Base-by-base conservation (phyloP, 2,329 filamentous ascomycete species). In the Ophiostoma angusticollis region DNA sequence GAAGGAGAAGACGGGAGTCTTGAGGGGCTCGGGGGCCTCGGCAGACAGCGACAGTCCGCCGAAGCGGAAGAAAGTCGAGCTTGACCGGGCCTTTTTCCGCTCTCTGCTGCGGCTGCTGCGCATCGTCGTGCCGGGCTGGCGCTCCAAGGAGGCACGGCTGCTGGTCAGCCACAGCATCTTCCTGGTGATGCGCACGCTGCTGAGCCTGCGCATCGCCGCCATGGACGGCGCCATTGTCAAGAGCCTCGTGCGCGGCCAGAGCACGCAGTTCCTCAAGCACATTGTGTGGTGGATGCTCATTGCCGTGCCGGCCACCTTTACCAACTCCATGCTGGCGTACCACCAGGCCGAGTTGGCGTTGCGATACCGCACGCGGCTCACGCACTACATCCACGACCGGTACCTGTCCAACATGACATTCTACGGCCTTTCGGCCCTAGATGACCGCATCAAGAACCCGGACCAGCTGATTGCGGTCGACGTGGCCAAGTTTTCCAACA, bases 251-350 rank as follows among this genome's bases (percentile, higher is more conserved):
- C 80, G 86, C 58, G 91, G 91, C 2, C 91, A 80, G 49, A 91
- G 89, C 13, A 84, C 77, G 58, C 86, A 93, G 48, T 98, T 98
- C 49, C 55, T 96, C 51, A 78, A 79, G 50, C 78, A 85, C 1
- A 78, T 98, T 50, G 74, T 93, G 6, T 95, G 89, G 86, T 98
- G 91, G 91, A 98, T 98, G 91, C 58, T 89, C 40, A 91, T 98
- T 48, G 89, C 91, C 19, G 72, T 98, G 13, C 91, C 91, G 9
- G 91, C 91, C 2, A 96, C 91, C 0, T 95, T 96, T 57, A 98
- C 91, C 29, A 98, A 98, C 60, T 95, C 87, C 1, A 98, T 98
- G 91, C 70, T 96, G 31, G 93, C 87, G 19, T 96, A 94, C 58
- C 91, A 98, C 55, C 91, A 98, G 65, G 93, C 87, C 54, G 86